Percentiles rank a stretch among this genome's conserved stretches.
These are phyloP conservation scores for Maudiozyma pseudohumilis DNA, from an alignment of 805 yeast species.

Conservation along the genomic window DNA sequence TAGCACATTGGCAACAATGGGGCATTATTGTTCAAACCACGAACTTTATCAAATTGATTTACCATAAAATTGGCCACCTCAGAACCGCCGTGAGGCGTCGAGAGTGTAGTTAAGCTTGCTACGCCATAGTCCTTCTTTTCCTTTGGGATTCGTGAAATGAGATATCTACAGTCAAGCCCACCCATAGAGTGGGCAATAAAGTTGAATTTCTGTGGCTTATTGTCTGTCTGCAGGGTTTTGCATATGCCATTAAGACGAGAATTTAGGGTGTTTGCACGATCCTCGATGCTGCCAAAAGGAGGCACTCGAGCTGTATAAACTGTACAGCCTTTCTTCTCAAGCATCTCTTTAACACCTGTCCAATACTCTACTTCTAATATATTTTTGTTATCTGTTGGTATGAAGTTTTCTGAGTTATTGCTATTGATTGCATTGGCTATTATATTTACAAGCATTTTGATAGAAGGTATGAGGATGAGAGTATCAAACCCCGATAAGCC, in stretches of 20 bases:
- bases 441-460: constrained; percentile 23
- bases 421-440: constrained; percentile 12
- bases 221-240: neutral
- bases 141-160: constrained; percentile 47
- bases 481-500: constrained; percentile 79
- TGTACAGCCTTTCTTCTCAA: constrained; percentile 52
- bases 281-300: constrained; percentile 65
- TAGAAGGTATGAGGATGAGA: constrained; percentile 36
- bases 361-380: constrained; percentile 46
- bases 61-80: constrained; percentile 67
- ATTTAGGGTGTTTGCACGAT: constrained; percentile 53
- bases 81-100: constrained; percentile 86
- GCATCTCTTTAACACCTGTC: constrained; percentile 62
- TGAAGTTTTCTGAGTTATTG: constrained; percentile 15
- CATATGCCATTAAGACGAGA: constrained; percentile 32
- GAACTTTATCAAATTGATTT: constrained; percentile 21
- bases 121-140: constrained; percentile 40
- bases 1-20: constrained; percentile 35
- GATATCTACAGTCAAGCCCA: constrained; percentile 73
- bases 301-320: constrained; percentile 74
- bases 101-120: constrained; percentile 68
- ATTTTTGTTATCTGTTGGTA: constrained; percentile 13
- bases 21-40: constrained; percentile 10
- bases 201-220: constrained; percentile 35
- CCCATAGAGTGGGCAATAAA: constrained; percentile 91